Conservation (phyloP, 306 rosid species). For the Senna siamea region DNA sequence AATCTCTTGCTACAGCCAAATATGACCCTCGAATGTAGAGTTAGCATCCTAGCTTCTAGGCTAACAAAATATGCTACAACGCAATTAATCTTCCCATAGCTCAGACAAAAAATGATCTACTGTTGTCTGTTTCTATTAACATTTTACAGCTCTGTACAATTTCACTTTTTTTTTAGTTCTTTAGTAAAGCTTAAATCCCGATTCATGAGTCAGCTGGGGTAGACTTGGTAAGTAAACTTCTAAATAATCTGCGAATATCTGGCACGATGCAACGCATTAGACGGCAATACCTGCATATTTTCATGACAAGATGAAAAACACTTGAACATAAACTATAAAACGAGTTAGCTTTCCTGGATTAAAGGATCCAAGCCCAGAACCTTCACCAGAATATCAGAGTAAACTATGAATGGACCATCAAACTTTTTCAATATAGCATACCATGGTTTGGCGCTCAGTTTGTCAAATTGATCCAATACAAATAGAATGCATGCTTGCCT, state of each 20-base stretch:
- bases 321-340: background rate
- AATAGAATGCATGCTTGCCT: constrained; percentile 65
- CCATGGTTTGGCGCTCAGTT: constrained; percentile 58
- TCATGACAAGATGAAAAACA: constrained; percentile 3
- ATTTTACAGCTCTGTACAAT: constrained; percentile 44
- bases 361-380: background rate
- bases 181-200: background rate
- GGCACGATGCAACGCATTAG: constrained; percentile 46
- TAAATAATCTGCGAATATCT: constrained; percentile 44
- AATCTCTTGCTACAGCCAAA: no score
- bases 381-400: background rate
- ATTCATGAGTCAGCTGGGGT: constrained; percentile 5
- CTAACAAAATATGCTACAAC: background rate
- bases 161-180: background rate
- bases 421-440: constrained; percentile 33
- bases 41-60: background rate
- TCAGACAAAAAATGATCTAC: background rate
- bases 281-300: constrained; percentile 49
- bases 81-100: background rate
- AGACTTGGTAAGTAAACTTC: constrained; percentile 44
- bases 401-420: background rate
- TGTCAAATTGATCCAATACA: constrained; percentile 57
- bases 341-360: background rate
- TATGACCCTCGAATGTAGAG: background rate
- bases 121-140: background rate